These are phyloP conservation scores for Apophysomyces variabilis DNA, from an alignment of 371 early-diverging fungal species.

Conservation along the genomic window DNA sequence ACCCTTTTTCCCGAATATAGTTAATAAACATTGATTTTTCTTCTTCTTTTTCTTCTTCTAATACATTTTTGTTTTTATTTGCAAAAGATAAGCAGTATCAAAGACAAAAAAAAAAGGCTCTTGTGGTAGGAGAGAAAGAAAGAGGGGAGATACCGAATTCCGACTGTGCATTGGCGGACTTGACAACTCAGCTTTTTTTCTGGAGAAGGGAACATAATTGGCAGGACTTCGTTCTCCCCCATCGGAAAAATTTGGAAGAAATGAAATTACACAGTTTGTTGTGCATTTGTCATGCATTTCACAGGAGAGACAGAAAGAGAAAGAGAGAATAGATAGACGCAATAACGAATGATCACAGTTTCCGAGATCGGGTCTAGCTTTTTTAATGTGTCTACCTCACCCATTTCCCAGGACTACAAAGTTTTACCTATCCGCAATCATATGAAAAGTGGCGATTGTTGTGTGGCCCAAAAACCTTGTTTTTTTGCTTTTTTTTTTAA, in stretches of 20 bases:
- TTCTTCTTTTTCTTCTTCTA: background rate
- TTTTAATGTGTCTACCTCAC: background rate
- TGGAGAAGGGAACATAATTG: background rate
- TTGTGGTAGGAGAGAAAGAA: background rate
- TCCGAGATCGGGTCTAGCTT: conserved; percentile 3
- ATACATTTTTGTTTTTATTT: too few species aligned
- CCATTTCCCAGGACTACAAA: conserved; percentile 2
- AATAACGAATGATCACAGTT: background rate
- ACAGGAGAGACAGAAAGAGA: background rate
- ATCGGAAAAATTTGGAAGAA: background rate
- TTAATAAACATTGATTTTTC: background rate
- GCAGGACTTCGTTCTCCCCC: background rate
- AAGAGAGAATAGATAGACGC: background rate
- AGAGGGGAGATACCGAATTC: background rate
- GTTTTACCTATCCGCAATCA: background rate
- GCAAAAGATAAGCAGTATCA: too few species aligned
- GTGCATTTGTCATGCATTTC: conserved; percentile 10
- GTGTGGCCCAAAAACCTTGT: background rate
- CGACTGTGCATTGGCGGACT: background rate
- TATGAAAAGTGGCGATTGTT: conserved; percentile 10
- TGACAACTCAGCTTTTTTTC: background rate
- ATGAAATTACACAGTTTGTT: background rate
- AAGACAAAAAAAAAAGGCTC: too few species aligned
- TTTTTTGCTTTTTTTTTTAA: background rate
- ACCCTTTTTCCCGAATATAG: background rate